Evolutionary conservation across 768 basidiomycete species (phyloP).

Genomic region (Cantharellus anzutake): DNA sequence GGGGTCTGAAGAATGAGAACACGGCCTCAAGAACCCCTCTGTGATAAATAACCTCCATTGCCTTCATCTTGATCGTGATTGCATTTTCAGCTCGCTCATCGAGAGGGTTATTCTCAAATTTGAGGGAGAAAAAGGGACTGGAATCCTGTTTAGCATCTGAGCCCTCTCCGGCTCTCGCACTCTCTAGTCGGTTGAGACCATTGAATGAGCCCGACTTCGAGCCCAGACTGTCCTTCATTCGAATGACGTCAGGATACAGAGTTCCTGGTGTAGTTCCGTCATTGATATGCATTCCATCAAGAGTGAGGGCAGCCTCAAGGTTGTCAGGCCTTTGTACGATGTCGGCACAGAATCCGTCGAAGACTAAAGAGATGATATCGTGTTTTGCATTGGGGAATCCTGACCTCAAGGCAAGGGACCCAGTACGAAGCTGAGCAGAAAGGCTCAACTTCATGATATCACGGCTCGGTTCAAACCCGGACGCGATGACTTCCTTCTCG

Average conservation of each 20-base stretch:
- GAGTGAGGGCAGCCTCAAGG: slow-evolving; percentile 65
- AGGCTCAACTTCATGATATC: slow-evolving; percentile 68
- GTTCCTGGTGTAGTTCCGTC: slow-evolving; percentile 76
- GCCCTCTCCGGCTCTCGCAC: slow-evolving; percentile 1
- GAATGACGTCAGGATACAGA: slow-evolving; percentile 78
- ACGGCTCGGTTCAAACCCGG: slow-evolving; percentile 48
- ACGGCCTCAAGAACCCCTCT: slow-evolving; percentile 84
- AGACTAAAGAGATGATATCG: slow-evolving; percentile 74
- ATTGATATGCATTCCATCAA: slow-evolving; percentile 72
- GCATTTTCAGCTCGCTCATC: slow-evolving; percentile 85
- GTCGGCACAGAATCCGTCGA: slow-evolving; percentile 71
- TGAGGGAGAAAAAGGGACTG: slow-evolving; percentile 65
- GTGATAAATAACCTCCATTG: slow-evolving; percentile 96
- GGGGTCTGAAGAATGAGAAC: slow-evolving; percentile 81
- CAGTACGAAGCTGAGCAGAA: slow-evolving; percentile 61
- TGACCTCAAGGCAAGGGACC: slow-evolving; percentile 65
- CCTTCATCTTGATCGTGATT: slow-evolving; percentile 73
- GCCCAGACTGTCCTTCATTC: slow-evolving; percentile 35
- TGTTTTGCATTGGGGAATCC: neutral
- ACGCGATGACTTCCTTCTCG: slow-evolving; percentile 56
- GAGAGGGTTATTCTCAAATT: slow-evolving; percentile 81
- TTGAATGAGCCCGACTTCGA: slow-evolving; percentile 9
- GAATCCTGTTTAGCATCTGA: slow-evolving; percentile 12
- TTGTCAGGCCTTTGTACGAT: slow-evolving; percentile 73
- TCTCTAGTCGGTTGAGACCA: neutral